Percentiles rank a stretch among this genome's conserved stretches.
phyloP scores from a whole-genome alignment of 257 asterid species.

The Cinchona pubescens region DNA sequence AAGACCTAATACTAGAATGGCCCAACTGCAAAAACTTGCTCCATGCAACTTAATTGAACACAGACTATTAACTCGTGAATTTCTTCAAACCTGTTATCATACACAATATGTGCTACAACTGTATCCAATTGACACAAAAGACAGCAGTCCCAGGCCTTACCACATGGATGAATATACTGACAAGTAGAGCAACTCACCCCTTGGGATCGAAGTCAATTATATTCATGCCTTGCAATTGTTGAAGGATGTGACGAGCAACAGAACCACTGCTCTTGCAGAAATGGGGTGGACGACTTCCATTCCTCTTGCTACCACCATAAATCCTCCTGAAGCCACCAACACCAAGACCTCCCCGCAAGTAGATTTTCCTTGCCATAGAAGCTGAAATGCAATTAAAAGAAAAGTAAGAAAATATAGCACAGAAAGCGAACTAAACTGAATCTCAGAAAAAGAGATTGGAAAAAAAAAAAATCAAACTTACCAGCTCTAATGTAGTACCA shows the following conservation, averaged over 20 bases:
- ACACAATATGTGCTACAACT: too few species aligned
- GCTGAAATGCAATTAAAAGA: constrained; percentile 41
- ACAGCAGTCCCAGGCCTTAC: not conserved
- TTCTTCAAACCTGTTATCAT: not conserved
- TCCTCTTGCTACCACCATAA: constrained; percentile 98
- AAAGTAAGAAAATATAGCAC: not conserved
- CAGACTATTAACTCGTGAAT: not conserved
- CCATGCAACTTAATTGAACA: not conserved
- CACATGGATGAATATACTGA: not conserved
- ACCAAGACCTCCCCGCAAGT: constrained; percentile 85
- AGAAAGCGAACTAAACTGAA: not conserved
- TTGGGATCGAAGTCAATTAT: constrained; percentile 67
- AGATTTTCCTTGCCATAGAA: constrained; percentile 92
- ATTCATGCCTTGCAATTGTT: constrained; percentile 72
- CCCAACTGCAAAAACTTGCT: not conserved
- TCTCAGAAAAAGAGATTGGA: not conserved
- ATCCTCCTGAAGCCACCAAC: constrained; percentile 85
- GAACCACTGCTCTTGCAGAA: constrained; percentile 92
- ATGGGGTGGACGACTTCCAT: constrained; percentile 85
- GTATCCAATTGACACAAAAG: not conserved
- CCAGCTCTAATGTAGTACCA: constrained; percentile 97
- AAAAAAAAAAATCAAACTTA: constrained; percentile 17
- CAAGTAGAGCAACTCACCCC: constrained; percentile 50
- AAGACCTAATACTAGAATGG: not conserved
- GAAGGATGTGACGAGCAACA: constrained; percentile 84